Conservation (phyloP, 108 stramenopile genomes). For the Asterionellopsis glacialis region DNA sequence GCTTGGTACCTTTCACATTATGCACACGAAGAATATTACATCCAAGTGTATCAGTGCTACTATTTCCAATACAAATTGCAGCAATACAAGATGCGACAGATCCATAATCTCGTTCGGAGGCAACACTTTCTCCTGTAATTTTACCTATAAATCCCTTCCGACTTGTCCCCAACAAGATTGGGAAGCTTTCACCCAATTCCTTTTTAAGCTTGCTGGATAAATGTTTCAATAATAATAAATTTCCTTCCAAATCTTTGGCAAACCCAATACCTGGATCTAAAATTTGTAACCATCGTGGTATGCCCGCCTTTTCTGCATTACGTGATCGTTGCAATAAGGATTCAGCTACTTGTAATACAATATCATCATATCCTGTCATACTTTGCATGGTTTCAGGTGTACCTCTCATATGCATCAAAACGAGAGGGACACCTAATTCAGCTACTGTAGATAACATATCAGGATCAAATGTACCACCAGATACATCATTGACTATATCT, state of each 20-base stretch:
- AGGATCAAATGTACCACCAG: conserved; percentile 86
- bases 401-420: conserved; percentile 96
- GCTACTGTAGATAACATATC: conserved; percentile 85
- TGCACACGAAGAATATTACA: conserved; percentile 91
- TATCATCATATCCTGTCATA: conserved; percentile 63
- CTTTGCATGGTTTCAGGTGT: conserved; percentile 88
- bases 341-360: conserved; percentile 63
- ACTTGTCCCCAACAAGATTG: conserved; percentile 87
- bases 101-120: conserved; percentile 76
- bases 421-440: conserved; percentile 70
- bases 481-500: conserved; percentile 95
- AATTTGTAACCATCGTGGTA: conserved; percentile 85
- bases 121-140: conserved; percentile 51
- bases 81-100: conserved; percentile 78
- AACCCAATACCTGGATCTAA: conserved; percentile 97
- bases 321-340: conserved; percentile 54
- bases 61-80: conserved; percentile 40
- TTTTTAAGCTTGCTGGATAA: conserved; percentile 25
- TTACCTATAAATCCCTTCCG: conserved; percentile 93
- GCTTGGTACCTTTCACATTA: conserved; percentile 73
- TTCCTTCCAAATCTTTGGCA: conserved; percentile 81
- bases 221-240: conserved; percentile 70
- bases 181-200: conserved; percentile 26
- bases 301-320: conserved; percentile 67
- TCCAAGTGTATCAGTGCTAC: not conserved